A percentile compares a stretch with the other conserved stretches of the same genome.
These are phyloP conservation scores for Citrus maxima DNA, from an alignment of 345 rosid genomes.

Conservation along the genomic window DNA sequence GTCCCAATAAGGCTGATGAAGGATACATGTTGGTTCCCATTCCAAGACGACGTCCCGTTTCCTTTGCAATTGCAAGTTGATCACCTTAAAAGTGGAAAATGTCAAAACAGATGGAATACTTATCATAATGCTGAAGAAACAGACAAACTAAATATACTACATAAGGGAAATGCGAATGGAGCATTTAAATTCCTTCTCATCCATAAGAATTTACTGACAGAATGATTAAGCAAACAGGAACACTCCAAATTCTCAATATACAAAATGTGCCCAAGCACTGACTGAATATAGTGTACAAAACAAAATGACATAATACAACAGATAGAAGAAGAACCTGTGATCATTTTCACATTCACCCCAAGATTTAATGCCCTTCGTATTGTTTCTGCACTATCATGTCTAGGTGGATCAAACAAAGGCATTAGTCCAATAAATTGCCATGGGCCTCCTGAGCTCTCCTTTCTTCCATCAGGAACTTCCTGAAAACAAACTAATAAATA, in stretches of 20 bases:
- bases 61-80: slow-evolving; percentile 66
- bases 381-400: slow-evolving; percentile 64
- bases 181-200: not conserved
- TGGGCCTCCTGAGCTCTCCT: slow-evolving; percentile 57
- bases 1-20: slow-evolving; percentile 61
- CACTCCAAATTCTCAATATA: not conserved
- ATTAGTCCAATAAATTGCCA: slow-evolving; percentile 60
- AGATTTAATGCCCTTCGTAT: slow-evolving; percentile 60
- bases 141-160: not conserved
- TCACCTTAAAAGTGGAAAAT: slow-evolving; percentile 33
- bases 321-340: slow-evolving; percentile 33
- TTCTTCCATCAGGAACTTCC: slow-evolving; percentile 66
- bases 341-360: slow-evolving; percentile 71
- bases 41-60: slow-evolving; percentile 68
- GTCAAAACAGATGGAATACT: not conserved
- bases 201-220: not conserved
- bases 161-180: not conserved
- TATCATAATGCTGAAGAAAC: not conserved
- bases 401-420: slow-evolving; percentile 72
- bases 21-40: slow-evolving; percentile 78
- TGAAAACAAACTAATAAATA: slow-evolving; percentile 18
- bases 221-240: not conserved
- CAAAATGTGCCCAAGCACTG: not conserved
- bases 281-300: not conserved
- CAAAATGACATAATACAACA: not conserved